These are phyloP conservation scores for Chlamydomonas eustigma DNA, from an alignment of 139 green algal genomes.

Conservation along the genomic window DNA sequence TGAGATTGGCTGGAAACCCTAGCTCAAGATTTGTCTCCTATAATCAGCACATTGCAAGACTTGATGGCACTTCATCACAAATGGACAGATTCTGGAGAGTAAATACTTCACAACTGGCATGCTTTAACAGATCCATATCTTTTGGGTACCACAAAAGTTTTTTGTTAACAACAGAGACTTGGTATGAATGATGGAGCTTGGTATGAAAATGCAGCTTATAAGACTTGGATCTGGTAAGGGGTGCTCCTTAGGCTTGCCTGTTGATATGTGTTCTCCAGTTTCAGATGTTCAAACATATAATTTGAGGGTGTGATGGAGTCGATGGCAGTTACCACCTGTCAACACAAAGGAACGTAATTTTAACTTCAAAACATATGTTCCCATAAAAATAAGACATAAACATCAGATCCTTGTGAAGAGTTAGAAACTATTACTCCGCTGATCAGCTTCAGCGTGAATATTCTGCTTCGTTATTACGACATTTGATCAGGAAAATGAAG, in stretches of 20 bases:
- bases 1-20: slow-evolving; percentile 48
- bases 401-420: too few relatives aligned
- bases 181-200: neutral
- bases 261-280: slow-evolving; percentile 15
- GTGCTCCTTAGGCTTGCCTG: slow-evolving; percentile 11
- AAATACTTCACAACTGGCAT: too few relatives aligned
- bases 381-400: neutral
- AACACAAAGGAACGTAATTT: slow-evolving; percentile 13
- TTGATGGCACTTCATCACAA: too few relatives aligned
- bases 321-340: slow-evolving; percentile 29
- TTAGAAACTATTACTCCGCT: too few relatives aligned
- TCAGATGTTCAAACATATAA: slow-evolving; percentile 18
- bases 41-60: too few relatives aligned
- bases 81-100: too few relatives aligned
- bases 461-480: too few relatives aligned
- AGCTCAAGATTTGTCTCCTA: slow-evolving; percentile 56
- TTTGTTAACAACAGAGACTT: neutral
- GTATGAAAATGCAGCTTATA: neutral
- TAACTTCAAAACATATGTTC: neutral
- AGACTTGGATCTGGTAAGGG: neutral
- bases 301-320: slow-evolving; percentile 56
- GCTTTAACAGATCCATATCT: too few relatives aligned
- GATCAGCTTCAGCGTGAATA: too few relatives aligned
- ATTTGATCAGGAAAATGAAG: too few relatives aligned
- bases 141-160: too few relatives aligned